Evolutionary conservation across 23 red algal species (phyloP).

Genomic region (Rhodosorus marinus): DNA sequence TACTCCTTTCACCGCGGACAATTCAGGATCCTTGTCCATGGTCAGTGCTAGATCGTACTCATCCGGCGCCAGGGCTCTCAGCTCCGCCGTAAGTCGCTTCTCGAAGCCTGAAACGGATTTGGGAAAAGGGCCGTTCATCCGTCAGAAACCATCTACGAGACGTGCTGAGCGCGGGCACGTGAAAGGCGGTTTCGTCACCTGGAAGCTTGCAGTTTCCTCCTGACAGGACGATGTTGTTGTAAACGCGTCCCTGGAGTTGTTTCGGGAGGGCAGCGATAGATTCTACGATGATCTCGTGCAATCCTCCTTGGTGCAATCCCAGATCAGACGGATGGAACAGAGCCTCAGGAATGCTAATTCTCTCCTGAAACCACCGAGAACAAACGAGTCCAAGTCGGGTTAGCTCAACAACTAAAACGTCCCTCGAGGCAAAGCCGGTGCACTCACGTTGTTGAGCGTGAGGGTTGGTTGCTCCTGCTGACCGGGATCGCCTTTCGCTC

Average conservation of each 20-base stretch:
- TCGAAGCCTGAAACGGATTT: conserved; percentile 38
- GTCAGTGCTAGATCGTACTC: conserved; percentile 15
- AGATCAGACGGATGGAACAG: conserved; percentile 42
- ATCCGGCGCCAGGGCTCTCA: conserved; percentile 28
- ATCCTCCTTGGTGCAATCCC: conserved; percentile 22
- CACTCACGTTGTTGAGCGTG: too few relatives aligned
- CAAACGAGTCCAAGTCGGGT: too few relatives aligned
- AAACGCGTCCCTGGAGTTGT: conserved; percentile 12
- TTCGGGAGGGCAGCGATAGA: conserved; percentile 23
- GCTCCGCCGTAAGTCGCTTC: conserved; percentile 21
- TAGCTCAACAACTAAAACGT: too few relatives aligned
- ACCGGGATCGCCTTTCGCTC: too few relatives aligned
- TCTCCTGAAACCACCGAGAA: too few relatives aligned
- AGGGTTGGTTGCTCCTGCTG: too few relatives aligned
- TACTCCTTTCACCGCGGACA: conserved; percentile 23
- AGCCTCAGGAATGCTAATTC: conserved; percentile 54
- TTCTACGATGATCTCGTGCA: conserved; percentile 35
- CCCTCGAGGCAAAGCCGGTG: too few relatives aligned
- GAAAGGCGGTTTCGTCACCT: background rate
- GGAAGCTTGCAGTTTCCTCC: background rate
- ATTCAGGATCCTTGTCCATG: conserved; percentile 13
- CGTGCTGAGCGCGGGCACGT: background rate
- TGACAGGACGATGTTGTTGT: conserved; percentile 25
- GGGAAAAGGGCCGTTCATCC: conserved; percentile 42
- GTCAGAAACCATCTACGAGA: background rate